A percentile compares a stretch with the other conserved stretches of the same genome.
Evolutionary conservation across 2,329 filamentous ascomycete species (phyloP).

Genomic region (Cytospora piceicola): DNA sequence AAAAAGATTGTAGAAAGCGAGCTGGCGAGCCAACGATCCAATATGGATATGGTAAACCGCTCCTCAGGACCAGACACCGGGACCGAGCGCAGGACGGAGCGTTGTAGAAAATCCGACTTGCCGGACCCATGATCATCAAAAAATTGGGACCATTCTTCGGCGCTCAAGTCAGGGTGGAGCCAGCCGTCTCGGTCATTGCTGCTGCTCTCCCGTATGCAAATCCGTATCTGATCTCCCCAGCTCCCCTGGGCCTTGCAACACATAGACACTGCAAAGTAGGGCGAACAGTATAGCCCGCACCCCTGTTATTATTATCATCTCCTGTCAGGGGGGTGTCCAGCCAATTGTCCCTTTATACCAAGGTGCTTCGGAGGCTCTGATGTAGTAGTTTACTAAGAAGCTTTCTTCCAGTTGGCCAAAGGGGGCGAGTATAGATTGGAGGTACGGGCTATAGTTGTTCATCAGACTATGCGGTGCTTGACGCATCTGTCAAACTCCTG

Average conservation of each 20-base stretch:
- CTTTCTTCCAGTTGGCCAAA: not conserved
- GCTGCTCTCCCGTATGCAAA: slow-evolving; percentile 12
- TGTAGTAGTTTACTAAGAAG: not conserved
- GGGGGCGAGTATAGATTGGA: not conserved
- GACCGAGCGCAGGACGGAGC: slow-evolving; percentile 12
- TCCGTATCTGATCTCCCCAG: slow-evolving; percentile 18
- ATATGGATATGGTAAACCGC: slow-evolving; percentile 15
- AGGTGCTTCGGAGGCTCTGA: not conserved
- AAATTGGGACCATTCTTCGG: slow-evolving; percentile 29
- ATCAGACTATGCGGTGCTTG: not conserved
- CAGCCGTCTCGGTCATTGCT: slow-evolving; percentile 12
- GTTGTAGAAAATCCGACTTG: slow-evolving; percentile 20
- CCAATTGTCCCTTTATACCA: not conserved
- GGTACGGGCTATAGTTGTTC: not conserved
- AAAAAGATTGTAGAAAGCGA: slow-evolving; percentile 13
- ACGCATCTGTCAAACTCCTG: not conserved
- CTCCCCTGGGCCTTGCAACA: slow-evolving; percentile 11
- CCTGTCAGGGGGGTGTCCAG: not conserved
- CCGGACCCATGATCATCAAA: slow-evolving; percentile 23
- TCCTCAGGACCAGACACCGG: slow-evolving; percentile 15
- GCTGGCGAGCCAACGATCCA: slow-evolving; percentile 18
- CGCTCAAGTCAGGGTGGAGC: slow-evolving; percentile 29
- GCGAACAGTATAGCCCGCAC: not conserved
- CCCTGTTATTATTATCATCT: not conserved
- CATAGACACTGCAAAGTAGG: not conserved